Evolutionary conservation across 1,284 basidiomycete genomes (phyloP).

Genomic region (Naganishia sp.): DNA sequence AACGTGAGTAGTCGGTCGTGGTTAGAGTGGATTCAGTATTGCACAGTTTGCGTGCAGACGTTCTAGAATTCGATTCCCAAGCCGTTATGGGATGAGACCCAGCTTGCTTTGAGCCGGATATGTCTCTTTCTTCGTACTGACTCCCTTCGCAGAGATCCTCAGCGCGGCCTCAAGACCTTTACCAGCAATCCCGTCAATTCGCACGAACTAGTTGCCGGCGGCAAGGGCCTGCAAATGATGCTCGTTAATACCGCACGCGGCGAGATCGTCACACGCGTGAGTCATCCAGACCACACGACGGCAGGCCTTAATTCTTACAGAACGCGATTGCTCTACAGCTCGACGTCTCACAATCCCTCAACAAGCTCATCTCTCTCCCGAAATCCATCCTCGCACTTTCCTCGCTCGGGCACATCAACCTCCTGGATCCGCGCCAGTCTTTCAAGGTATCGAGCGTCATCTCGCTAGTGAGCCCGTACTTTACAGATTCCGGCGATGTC

Average conservation of each 20-base stretch:
- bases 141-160: slow-evolving; percentile 41
- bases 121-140: neutral
- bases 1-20: slow-evolving; percentile 38
- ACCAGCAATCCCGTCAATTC: slow-evolving; percentile 54
- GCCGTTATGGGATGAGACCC: too few species aligned
- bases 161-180: slow-evolving; percentile 50
- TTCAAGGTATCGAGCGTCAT: slow-evolving; percentile 56
- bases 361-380: slow-evolving; percentile 47
- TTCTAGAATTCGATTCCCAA: too few species aligned
- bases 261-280: slow-evolving; percentile 63
- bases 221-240: slow-evolving; percentile 63
- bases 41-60: neutral
- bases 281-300: slow-evolving; percentile 44
- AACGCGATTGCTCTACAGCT: slow-evolving; percentile 37
- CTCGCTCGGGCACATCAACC: slow-evolving; percentile 77
- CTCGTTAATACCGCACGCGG: slow-evolving; percentile 75
- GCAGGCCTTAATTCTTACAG: slow-evolving; percentile 4
- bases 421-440: slow-evolving; percentile 74
- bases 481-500: slow-evolving; percentile 77
- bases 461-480: slow-evolving; percentile 71
- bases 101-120: neutral
- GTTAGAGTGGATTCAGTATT: neutral
- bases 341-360: slow-evolving; percentile 43
- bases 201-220: slow-evolving; percentile 64
- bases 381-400: slow-evolving; percentile 68